A percentile compares a stretch with the other conserved stretches of the same genome.
These are phyloP conservation scores for Smallanthus sonchifolius DNA, from an alignment of 129 eudicot genomes.

Conservation along the genomic window DNA sequence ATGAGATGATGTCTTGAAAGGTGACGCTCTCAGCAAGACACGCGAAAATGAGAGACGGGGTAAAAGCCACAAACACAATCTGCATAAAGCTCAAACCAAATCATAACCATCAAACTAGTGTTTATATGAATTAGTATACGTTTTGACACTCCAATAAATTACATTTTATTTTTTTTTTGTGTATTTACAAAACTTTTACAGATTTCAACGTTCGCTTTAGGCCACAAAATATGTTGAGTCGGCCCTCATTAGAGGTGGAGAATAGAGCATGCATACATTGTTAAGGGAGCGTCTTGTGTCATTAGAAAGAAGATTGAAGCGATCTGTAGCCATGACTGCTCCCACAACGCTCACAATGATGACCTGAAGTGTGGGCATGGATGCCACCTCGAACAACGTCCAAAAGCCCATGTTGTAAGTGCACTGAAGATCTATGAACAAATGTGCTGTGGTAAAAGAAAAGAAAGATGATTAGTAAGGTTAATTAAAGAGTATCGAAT, in stretches of 20 bases:
- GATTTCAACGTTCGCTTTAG: too few species aligned
- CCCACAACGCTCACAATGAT: conserved; percentile 42
- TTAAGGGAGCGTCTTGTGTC: conserved; percentile 39
- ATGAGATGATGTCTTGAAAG: conserved; percentile 70
- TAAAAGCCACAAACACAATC: conserved; percentile 78
- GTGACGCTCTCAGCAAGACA: conserved; percentile 78
- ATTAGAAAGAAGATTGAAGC: conserved; percentile 41
- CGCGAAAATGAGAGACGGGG: conserved; percentile 72
- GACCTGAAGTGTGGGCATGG: conserved; percentile 48
- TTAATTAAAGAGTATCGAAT: not conserved
- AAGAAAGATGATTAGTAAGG: not conserved
- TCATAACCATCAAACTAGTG: not conserved
- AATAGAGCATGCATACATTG: conserved; percentile 17
- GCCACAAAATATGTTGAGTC: too few species aligned
- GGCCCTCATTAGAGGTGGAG: not conserved
- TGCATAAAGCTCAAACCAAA: conserved; percentile 25
- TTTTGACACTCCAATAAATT: too few species aligned
- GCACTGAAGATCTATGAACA: not conserved
- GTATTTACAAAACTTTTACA: too few species aligned
- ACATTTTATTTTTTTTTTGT: too few species aligned
- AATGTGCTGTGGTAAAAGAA: not conserved
- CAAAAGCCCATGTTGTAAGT: conserved; percentile 31
- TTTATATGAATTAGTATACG: too few species aligned
- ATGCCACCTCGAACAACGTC: conserved; percentile 42
- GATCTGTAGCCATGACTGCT: conserved; percentile 47